Evolutionary conservation across 2,329 filamentous ascomycete species (phyloP).

Genomic region (Aquanectria penicillioides): DNA sequence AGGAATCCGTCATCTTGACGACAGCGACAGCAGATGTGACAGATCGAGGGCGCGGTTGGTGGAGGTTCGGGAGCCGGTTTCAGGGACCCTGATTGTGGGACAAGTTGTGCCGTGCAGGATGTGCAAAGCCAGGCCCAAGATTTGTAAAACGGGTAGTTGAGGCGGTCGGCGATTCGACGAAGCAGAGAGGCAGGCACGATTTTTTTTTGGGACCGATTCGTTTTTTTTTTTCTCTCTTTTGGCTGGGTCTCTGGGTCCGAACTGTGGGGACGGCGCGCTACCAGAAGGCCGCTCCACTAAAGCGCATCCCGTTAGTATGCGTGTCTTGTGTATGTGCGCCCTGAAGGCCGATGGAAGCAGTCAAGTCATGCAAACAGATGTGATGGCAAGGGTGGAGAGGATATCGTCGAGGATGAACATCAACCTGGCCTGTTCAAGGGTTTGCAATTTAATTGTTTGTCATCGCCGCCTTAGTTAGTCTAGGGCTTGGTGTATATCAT

Average conservation of each 20-base stretch:
- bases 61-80: background rate
- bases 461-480: no score
- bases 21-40: background rate
- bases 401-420: no score
- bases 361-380: no score
- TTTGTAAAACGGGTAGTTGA: conserved; percentile 20
- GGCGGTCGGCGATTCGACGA: conserved; percentile 29
- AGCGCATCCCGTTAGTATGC: conserved; percentile 15
- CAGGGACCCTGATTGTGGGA: background rate
- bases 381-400: no score
- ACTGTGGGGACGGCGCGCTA: conserved; percentile 28
- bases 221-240: conserved; percentile 29
- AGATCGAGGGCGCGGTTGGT: background rate
- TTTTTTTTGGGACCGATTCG: conserved; percentile 25
- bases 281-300: conserved; percentile 16
- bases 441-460: no score
- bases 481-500: no score
- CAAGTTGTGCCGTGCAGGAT: background rate
- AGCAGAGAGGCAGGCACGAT: conserved; percentile 8
- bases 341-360: no score
- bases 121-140: background rate
- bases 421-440: no score
- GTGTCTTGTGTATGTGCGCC: no score
- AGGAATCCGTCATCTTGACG: conserved; percentile 54
- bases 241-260: conserved; percentile 21